Percentiles rank a stretch among this genome's conserved stretches.
Evolutionary conservation across 371 early-diverging fungal genomes (phyloP).

Genomic region (Lichtheimia ramosa): DNA sequence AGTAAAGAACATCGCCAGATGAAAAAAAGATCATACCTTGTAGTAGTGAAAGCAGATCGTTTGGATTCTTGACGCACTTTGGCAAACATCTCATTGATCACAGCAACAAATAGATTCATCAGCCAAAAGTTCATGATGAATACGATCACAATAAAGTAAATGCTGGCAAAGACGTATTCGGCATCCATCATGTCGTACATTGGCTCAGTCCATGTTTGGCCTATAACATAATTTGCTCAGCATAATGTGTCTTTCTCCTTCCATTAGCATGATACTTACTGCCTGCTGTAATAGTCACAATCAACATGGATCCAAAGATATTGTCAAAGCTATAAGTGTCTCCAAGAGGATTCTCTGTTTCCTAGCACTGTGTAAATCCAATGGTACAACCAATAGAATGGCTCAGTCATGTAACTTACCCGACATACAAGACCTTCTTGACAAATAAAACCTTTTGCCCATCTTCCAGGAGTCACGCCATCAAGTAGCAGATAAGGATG

Average conservation of each 20-base stretch:
- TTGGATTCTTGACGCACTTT: conserved; percentile 68
- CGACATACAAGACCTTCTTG: conserved; percentile 50
- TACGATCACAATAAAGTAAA: conserved; percentile 64
- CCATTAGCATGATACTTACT: conserved; percentile 19
- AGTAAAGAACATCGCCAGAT: conserved; percentile 1
- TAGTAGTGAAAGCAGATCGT: conserved; percentile 61
- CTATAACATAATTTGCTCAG: conserved; percentile 18
- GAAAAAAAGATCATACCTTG: conserved; percentile 28
- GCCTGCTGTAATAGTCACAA: conserved; percentile 53
- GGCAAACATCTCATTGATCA: conserved; percentile 71
- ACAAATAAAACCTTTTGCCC: conserved; percentile 63
- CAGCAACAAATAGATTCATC: conserved; percentile 70
- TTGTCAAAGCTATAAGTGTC: conserved; percentile 59
- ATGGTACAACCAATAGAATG: no score
- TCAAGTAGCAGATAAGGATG: conserved; percentile 27
- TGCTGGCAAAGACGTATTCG: conserved; percentile 53
- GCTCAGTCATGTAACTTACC: conserved; percentile 20
- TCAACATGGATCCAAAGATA: conserved; percentile 57
- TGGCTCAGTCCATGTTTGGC: conserved; percentile 69
- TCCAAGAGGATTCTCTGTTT: conserved; percentile 47
- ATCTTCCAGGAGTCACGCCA: conserved; percentile 19
- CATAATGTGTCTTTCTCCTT: not conserved
- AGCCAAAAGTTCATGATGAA: conserved; percentile 72
- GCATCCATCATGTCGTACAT: conserved; percentile 73
- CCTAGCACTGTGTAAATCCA: conserved; percentile 16